Percentiles rank a stretch among this genome's conserved stretches.
Evolutionary conservation across 768 basidiomycete genomes (phyloP).

Genomic region (Terana coerulea): DNA sequence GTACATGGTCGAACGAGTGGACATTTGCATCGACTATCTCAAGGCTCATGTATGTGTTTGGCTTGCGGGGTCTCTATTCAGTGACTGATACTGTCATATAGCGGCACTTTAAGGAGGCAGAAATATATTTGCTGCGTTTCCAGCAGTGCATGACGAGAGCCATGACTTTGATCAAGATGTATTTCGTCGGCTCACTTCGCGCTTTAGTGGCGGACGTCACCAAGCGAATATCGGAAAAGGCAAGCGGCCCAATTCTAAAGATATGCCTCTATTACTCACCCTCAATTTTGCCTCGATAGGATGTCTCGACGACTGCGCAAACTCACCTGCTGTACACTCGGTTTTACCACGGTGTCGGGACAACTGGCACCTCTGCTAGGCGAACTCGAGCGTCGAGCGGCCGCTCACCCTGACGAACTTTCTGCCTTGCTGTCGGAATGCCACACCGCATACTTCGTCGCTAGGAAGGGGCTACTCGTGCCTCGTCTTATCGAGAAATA

Average conservation of each 20-base stretch:
- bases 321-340: conserved; percentile 87
- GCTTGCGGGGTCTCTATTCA: neutral
- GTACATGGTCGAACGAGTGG: conserved; percentile 94
- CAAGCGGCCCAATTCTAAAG: conserved; percentile 26
- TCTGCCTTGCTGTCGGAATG: conserved; percentile 81
- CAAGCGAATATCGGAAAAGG: conserved; percentile 74
- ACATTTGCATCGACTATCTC: conserved; percentile 90
- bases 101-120: conserved; percentile 90
- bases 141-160: conserved; percentile 98
- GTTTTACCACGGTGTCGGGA: conserved; percentile 66
- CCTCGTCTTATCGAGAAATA: conserved; percentile 79
- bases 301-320: conserved; percentile 76
- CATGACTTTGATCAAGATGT: conserved; percentile 98
- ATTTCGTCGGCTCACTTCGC: conserved; percentile 82
- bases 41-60: conserved; percentile 72
- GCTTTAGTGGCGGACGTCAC: conserved; percentile 76
- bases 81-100: conserved; percentile 26
- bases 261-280: neutral
- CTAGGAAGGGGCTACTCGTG: conserved; percentile 68
- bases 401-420: conserved; percentile 79
- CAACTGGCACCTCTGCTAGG: conserved; percentile 74
- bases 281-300: conserved; percentile 40
- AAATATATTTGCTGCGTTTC: conserved; percentile 92
- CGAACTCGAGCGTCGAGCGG: conserved; percentile 80
- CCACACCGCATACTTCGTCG: conserved; percentile 75